Evolutionary conservation across 2,329 filamentous ascomycete species (phyloP), one percentile per base, ranked within the genome.

Genomic region (Cladophialophora immunda): DNA sequence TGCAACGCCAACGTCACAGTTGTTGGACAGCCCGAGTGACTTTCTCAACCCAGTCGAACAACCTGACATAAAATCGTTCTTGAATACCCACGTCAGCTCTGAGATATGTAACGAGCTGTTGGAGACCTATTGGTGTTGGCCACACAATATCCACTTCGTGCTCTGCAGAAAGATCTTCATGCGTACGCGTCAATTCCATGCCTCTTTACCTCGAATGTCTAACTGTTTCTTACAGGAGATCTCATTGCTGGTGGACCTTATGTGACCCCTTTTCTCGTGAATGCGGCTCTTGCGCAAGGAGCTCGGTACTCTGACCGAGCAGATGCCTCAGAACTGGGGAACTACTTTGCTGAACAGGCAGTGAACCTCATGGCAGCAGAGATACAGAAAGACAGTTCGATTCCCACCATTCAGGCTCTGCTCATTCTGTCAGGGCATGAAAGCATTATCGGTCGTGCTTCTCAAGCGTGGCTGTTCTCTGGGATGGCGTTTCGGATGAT

Each of bases 151-250:
- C 9, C 84, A 60, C 81, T 81, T 58, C 75, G 79, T 6, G 86
- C 86, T 0, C 83, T 82, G 0, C 87, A 87, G 71, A 88, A 86
- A 67, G 86, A 85, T 0, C 82, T 1, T 76, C 87, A 2, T 87
- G 87, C 68, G 85, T 85, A 1, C 83, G 88, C 0, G 11, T 36
- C 34, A 15, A 15, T 15, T 80, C 83, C 57, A 84, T 81, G 76
- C 77, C 73, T 87, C 86, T 0, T 83, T 87, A 8, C 81, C 34
- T 8, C 6, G 22, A 13, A n/a, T 15, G 13, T 17, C 25, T 32
- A 9, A 56, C 47, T 11, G 38, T 32, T 13, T 15, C n/a, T 34
- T 22, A 17, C 27, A 57, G 56, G 56, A 17, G 62, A 65, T 22
- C 32, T 65, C 13, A 53, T 65, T 30, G 32, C 38, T 19, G 38